phyloP scores from a whole-genome alignment of 345 rosid species.

The Gossypium stocksii region DNA sequence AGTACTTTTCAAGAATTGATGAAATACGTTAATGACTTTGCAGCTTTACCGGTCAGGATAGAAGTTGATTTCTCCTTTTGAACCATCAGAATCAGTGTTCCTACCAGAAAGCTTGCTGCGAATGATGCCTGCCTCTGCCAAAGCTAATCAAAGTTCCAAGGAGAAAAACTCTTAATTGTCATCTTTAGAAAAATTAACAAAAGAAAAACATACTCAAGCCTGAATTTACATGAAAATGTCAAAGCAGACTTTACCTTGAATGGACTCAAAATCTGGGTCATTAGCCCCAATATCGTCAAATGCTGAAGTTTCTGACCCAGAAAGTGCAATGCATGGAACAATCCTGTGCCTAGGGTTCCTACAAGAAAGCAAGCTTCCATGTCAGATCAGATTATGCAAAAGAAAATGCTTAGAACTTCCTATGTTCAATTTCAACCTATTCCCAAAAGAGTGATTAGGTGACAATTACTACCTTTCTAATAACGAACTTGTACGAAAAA shows the following conservation, averaged over 20 bases:
- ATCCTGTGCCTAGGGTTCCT: conserved; percentile 73
- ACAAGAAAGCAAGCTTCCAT: conserved; percentile 16
- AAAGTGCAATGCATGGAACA: conserved; percentile 51
- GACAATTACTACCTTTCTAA: conserved; percentile 56
- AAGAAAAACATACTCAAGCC: not conserved
- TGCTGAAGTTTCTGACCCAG: conserved; percentile 55
- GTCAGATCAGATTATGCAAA: conserved; percentile 14
- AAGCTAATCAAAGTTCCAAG: conserved; percentile 36
- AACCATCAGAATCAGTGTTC: conserved; percentile 25
- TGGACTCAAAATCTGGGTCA: conserved; percentile 59
- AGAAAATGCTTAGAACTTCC: not conserved
- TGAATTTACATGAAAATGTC: conserved; percentile 4
- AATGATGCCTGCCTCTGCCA: conserved; percentile 78
- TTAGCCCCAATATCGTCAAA: conserved; percentile 61
- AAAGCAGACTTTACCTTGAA: conserved; percentile 50
- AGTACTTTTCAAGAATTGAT: not conserved
- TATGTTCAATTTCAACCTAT: not conserved
- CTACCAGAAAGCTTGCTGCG: conserved; percentile 47
- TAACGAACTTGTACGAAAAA: conserved; percentile 50
- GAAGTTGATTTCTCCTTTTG: conserved; percentile 33
- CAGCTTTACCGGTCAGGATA: conserved; percentile 56
- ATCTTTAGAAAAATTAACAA: not conserved
- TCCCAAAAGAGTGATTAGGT: not conserved
- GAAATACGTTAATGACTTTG: not conserved
- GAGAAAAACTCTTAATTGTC: conserved; percentile 6